A percentile compares a stretch with the other conserved stretches of the same genome.
Conservation (phyloP, 75 land plant genomes). For the Cryptomeria japonica region DNA sequence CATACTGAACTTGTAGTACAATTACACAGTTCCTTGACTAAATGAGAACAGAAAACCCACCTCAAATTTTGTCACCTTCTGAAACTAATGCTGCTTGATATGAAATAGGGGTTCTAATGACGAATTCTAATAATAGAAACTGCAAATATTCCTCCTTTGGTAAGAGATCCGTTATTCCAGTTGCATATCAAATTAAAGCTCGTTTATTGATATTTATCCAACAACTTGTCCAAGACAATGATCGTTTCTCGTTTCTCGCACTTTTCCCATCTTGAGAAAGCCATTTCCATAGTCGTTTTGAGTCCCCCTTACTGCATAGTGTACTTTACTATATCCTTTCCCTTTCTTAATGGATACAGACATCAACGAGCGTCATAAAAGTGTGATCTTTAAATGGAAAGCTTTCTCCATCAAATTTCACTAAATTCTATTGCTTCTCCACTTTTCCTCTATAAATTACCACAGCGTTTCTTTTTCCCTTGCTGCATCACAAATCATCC, state of each 20-base stretch:
- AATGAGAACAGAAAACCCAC: too few relatives aligned
- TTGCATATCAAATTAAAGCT: conserved; percentile 8
- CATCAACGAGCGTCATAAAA: too few relatives aligned
- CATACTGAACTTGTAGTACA: too few relatives aligned
- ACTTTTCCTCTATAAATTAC: conserved; percentile 51
- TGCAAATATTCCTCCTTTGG: not conserved
- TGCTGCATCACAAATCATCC: conserved; percentile 43
- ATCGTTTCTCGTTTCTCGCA: conserved; percentile 61
- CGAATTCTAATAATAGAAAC: too few relatives aligned
- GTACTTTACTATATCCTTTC: conserved; percentile 37
- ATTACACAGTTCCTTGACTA: too few relatives aligned
- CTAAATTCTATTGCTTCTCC: conserved; percentile 58
- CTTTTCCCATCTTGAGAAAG: conserved; percentile 47
- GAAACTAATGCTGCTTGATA: too few relatives aligned
- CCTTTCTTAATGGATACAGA: conserved; percentile 10
- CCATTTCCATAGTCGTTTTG: conserved; percentile 38
- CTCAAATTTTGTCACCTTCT: too few relatives aligned
- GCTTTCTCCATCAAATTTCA: conserved; percentile 57
- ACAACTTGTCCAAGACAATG: conserved; percentile 26
- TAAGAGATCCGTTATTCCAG: conserved; percentile 8
- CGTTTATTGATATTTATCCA: conserved; percentile 27
- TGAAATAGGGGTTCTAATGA: too few relatives aligned
- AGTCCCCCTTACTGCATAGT: conserved; percentile 47
- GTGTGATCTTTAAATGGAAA: not conserved
- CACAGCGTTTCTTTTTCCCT: conserved; percentile 38